Conservation (phyloP, 2,329 filamentous ascomycete species). For the Hansfordia pulvinata region DNA sequence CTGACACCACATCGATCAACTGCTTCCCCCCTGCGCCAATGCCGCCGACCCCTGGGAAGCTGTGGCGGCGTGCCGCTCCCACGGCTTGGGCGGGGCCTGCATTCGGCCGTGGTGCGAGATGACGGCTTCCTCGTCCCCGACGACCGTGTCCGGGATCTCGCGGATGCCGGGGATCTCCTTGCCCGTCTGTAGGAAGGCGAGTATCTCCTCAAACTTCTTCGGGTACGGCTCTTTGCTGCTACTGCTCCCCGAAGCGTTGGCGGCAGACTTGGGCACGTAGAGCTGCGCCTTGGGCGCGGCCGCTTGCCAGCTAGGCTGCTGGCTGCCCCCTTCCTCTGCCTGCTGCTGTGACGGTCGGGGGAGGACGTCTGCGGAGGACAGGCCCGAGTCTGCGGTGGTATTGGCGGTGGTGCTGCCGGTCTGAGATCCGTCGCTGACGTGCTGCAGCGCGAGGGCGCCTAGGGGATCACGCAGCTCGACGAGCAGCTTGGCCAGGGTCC, state of each 20-base stretch:
- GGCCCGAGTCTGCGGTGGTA: not conserved
- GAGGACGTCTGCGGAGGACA: too few relatives aligned
- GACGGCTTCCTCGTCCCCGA: slow-evolving; percentile 47
- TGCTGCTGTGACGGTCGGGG: slow-evolving; percentile 1
- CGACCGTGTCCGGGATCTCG: slow-evolving; percentile 57
- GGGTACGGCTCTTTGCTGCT: slow-evolving; percentile 44
- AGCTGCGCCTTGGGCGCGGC: slow-evolving; percentile 17
- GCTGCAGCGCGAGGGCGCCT: slow-evolving; percentile 7
- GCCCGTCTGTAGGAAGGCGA: slow-evolving; percentile 59
- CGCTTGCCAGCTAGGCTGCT: slow-evolving; percentile 17
- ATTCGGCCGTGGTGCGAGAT: slow-evolving; percentile 13
- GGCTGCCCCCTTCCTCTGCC: not conserved
- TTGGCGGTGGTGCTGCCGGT: not conserved
- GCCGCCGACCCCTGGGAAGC: too few relatives aligned
- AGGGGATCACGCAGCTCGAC: slow-evolving; percentile 9
- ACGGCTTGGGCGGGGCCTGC: slow-evolving; percentile 35
- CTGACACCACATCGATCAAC: too few relatives aligned
- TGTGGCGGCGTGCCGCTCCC: slow-evolving; percentile 46
- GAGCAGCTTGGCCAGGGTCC: slow-evolving; percentile 9
- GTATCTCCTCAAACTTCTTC: slow-evolving; percentile 60
- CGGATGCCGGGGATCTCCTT: slow-evolving; percentile 63
- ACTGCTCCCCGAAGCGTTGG: slow-evolving; percentile 4
- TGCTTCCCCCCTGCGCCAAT: too few relatives aligned
- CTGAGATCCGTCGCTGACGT: slow-evolving; percentile 1
- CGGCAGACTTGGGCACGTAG: slow-evolving; percentile 11